Conservation (phyloP, 2,329 filamentous ascomycete genomes). For the Aureobasidium sp. region DNA sequence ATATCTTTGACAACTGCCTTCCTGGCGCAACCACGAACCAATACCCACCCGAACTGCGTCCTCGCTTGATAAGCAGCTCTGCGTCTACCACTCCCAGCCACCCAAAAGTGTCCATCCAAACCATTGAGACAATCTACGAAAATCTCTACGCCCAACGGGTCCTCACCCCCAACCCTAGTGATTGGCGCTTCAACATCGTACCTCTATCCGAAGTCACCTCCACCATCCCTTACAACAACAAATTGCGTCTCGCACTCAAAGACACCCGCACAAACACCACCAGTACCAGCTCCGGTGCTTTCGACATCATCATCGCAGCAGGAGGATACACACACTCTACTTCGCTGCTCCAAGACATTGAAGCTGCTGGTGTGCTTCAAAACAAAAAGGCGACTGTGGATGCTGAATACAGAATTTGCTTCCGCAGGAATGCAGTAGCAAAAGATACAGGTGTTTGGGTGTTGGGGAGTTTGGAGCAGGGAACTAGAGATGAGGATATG, state of each 20-base stretch:
- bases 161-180: constrained; percentile 16
- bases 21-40: not conserved
- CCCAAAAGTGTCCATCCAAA: constrained; percentile 20
- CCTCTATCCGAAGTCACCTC: constrained; percentile 18
- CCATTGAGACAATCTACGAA: constrained; percentile 21
- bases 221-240: not conserved
- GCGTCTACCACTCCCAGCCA: not conserved
- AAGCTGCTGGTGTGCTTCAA: not conserved
- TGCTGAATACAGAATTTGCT: constrained; percentile 17
- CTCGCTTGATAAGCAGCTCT: not conserved
- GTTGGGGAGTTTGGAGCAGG: constrained; percentile 20
- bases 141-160: constrained; percentile 23
- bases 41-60: constrained; percentile 11
- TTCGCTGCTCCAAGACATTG: not conserved
- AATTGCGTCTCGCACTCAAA: constrained; percentile 16
- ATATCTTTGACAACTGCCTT: constrained; percentile 14
- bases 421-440: not conserved
- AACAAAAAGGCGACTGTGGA: not conserved
- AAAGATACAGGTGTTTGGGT: constrained; percentile 20
- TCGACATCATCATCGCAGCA: constrained; percentile 21
- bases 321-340: constrained; percentile 16
- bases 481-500: constrained; percentile 20
- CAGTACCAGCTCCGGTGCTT: not conserved
- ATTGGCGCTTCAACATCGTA: constrained; percentile 21
- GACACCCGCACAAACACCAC: constrained; percentile 18